These are phyloP conservation scores for Entrophospora sp. DNA, from an alignment of 192 early-diverging fungal genomes.

Conservation along the genomic window DNA sequence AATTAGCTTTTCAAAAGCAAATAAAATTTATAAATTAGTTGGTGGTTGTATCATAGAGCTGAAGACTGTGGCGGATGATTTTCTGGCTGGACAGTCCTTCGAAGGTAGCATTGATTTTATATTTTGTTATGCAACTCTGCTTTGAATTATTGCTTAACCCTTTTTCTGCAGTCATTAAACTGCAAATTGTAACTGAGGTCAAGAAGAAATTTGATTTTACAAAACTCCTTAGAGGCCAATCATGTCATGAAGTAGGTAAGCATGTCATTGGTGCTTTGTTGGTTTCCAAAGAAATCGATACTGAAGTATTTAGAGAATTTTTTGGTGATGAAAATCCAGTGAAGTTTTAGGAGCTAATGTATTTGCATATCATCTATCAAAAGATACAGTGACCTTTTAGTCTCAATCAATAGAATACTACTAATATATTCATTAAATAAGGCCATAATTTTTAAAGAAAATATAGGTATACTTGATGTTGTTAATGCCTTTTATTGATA, in stretches of 20 bases:
- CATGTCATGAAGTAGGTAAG: slow-evolving; percentile 7
- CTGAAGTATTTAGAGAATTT: background rate
- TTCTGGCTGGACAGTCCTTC: background rate
- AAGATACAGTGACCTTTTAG: slow-evolving; percentile 15
- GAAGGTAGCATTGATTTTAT: slow-evolving; percentile 4
- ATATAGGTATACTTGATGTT: no score
- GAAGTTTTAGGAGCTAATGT: slow-evolving; percentile 9
- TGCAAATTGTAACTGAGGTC: background rate
- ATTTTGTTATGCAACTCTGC: background rate
- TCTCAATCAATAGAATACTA: slow-evolving; percentile 6
- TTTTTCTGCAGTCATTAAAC: background rate
- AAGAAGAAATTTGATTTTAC: background rate
- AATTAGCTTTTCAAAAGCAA: background rate
- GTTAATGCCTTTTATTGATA: no score
- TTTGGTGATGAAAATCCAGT: background rate
- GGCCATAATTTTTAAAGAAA: no score
- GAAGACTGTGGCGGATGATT: background rate
- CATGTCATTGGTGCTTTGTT: background rate
- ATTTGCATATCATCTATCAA: background rate
- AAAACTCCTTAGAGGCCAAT: background rate
- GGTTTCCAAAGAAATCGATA: background rate
- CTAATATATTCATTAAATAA: background rate
- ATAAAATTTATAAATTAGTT: slow-evolving; percentile 4
- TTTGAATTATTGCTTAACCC: background rate
- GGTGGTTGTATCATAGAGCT: slow-evolving; percentile 11